phyloP scores from a whole-genome alignment of 2,329 filamentous ascomycete genomes.

The Ophiostoma triangulosporum region DNA sequence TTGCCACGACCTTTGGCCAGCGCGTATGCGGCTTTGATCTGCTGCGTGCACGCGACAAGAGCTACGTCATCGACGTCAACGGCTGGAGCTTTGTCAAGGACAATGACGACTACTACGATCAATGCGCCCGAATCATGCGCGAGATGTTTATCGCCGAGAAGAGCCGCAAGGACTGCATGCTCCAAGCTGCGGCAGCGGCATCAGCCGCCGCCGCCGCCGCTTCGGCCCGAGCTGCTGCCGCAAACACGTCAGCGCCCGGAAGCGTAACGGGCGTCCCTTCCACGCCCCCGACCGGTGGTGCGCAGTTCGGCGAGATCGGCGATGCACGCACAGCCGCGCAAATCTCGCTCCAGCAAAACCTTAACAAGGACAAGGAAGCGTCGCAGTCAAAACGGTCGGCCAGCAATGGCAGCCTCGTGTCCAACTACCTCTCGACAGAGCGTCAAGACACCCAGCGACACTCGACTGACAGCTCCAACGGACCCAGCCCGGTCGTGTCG shows the following conservation, averaged over 20 bases:
- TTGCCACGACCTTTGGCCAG: slow-evolving; percentile 85
- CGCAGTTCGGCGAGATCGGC: neutral
- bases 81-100: slow-evolving; percentile 99
- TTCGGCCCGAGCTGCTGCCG: slow-evolving; percentile 16
- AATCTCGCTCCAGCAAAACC: slow-evolving; percentile 9
- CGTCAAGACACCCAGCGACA: neutral
- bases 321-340: slow-evolving; percentile 12
- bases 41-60: slow-evolving; percentile 73
- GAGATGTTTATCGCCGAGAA: slow-evolving; percentile 80
- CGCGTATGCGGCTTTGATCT: slow-evolving; percentile 93
- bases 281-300: slow-evolving; percentile 16
- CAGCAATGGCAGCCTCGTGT: slow-evolving; percentile 2
- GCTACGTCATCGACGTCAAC: slow-evolving; percentile 97
- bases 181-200: slow-evolving; percentile 12
- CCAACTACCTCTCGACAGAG: neutral
- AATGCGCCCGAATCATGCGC: slow-evolving; percentile 71
- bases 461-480: neutral
- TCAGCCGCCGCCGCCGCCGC: slow-evolving; percentile 14
- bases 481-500: neutral
- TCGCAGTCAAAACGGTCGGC: neutral
- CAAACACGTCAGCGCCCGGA: slow-evolving; percentile 11
- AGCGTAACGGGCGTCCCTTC: slow-evolving; percentile 15
- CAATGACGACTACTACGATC: slow-evolving; percentile 96
- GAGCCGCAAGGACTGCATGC: slow-evolving; percentile 27
- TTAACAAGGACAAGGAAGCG: slow-evolving; percentile 18